These are phyloP conservation scores for Elsinoe necatrix DNA, from an alignment of 2,329 filamentous ascomycete genomes.

Conservation along the genomic window DNA sequence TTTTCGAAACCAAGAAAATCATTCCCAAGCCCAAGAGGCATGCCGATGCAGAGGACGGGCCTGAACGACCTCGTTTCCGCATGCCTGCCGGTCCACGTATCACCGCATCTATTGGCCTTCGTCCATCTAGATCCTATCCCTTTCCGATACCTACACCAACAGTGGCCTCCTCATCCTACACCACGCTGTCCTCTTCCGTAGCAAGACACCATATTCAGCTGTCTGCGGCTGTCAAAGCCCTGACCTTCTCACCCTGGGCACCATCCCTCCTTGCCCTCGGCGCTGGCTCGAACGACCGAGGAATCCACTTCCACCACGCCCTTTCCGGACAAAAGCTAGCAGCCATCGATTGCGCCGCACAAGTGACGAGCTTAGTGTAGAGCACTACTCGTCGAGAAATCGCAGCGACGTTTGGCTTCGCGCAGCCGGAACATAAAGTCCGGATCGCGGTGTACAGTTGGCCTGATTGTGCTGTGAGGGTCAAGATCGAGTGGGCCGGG, in stretches of 20 bases:
- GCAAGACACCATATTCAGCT: conserved; percentile 65
- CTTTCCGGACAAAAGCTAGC: conserved; percentile 74
- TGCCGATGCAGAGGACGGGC: background rate
- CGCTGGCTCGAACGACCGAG: conserved; percentile 86
- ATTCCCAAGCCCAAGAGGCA: conserved; percentile 23
- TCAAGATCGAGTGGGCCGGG: conserved; percentile 74
- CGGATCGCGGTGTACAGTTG: conserved; percentile 90
- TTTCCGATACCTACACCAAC: conserved; percentile 15
- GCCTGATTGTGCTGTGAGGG: conserved; percentile 81
- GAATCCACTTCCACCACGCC: conserved; percentile 92
- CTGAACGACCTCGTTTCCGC: conserved; percentile 15
- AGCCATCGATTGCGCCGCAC: conserved; percentile 83
- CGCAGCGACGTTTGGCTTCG: conserved; percentile 86
- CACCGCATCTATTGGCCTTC: conserved; percentile 3
- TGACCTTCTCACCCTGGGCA: conserved; percentile 94
- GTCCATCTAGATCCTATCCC: background rate
- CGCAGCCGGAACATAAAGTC: conserved; percentile 79
- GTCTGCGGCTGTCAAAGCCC: conserved; percentile 86
- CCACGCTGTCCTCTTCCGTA: conserved; percentile 34
- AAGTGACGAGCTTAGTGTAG: conserved; percentile 91
- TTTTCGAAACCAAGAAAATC: conserved; percentile 64
- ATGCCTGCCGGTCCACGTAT: conserved; percentile 18
- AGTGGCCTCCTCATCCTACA: conserved; percentile 25
- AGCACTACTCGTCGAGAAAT: conserved; percentile 79
- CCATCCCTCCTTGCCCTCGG: conserved; percentile 79